These are phyloP conservation scores for Artemisia annua DNA, from an alignment of 129 eudicot species.

Conservation along the genomic window DNA sequence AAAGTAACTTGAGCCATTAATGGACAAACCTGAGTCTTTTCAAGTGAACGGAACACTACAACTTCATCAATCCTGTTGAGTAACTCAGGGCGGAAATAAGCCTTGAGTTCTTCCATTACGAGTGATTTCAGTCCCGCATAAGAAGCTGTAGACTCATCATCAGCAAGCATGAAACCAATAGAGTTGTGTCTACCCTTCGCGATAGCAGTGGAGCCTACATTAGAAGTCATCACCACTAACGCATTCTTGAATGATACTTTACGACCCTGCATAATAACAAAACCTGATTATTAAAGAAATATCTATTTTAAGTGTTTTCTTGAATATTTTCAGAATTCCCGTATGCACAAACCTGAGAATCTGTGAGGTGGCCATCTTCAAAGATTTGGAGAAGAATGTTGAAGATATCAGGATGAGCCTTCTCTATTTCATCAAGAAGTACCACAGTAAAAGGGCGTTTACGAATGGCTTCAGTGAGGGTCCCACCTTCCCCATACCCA, in stretches of 20 bases:
- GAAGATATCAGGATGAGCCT: neutral
- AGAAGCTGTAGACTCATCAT: constrained; percentile 54
- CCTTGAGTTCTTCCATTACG: constrained; percentile 77
- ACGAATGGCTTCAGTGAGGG: neutral
- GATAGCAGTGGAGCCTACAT: constrained; percentile 77
- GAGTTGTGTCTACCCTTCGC: constrained; percentile 68
- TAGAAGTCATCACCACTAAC: constrained; percentile 85
- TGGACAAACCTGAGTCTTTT: constrained; percentile 77
- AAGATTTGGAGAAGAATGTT: neutral
- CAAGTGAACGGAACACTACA: constrained; percentile 79
- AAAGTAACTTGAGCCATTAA: neutral
- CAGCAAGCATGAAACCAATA: constrained; percentile 53
- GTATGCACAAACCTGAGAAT: constrained; percentile 73
- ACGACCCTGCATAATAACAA: constrained; percentile 52
- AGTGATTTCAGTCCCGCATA: constrained; percentile 73
- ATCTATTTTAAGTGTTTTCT: neutral
- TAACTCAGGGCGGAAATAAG: constrained; percentile 79
- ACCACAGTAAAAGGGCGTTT: neutral
- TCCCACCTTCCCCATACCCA: constrained; percentile 30
- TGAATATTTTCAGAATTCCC: neutral
- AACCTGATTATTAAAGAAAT: neutral
- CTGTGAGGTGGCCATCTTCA: constrained; percentile 96
- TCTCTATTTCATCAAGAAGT: neutral
- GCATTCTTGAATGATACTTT: constrained; percentile 88
- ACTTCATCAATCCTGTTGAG: constrained; percentile 90